phyloP scores from a whole-genome alignment of 2,329 filamentous ascomycete species.

The Fusarium protoensiforme region DNA sequence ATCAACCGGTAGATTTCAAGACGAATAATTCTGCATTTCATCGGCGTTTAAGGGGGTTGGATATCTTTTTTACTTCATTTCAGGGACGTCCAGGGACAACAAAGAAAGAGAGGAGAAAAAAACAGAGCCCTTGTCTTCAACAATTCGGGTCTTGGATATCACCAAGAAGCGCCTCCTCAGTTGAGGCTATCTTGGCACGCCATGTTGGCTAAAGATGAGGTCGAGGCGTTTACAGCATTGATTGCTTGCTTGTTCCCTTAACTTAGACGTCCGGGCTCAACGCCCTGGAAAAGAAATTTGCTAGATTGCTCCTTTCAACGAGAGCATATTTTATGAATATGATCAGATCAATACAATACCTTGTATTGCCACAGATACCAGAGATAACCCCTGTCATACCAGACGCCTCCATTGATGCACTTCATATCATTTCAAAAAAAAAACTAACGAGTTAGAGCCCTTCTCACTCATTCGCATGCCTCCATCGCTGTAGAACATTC shows the following conservation, averaged over 20 bases:
- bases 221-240: slow-evolving; percentile 31
- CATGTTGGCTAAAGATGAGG: neutral
- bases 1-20: slow-evolving; percentile 58
- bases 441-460: slow-evolving; percentile 7
- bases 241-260: slow-evolving; percentile 17
- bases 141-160: slow-evolving; percentile 39
- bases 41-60: slow-evolving; percentile 22
- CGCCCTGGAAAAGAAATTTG: slow-evolving; percentile 38
- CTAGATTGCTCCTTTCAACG: slow-evolving; percentile 2
- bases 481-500: neutral
- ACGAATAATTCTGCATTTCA: slow-evolving; percentile 24
- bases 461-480: slow-evolving; percentile 20
- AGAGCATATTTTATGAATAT: neutral
- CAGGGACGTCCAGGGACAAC: slow-evolving; percentile 24
- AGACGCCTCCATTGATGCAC: slow-evolving; percentile 20
- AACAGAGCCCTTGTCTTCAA: slow-evolving; percentile 46
- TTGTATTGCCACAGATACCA: neutral
- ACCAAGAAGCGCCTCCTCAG: slow-evolving; percentile 15
- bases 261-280: slow-evolving; percentile 46
- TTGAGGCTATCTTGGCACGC: neutral
- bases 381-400: neutral
- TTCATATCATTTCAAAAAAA: slow-evolving; percentile 19
- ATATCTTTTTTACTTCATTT: slow-evolving; percentile 19
- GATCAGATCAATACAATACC: neutral
- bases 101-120: slow-evolving; percentile 19